These are phyloP conservation scores for Microbotryum lychnidis-dioicae DNA, from an alignment of 1,284 basidiomycete species.

Conservation along the genomic window DNA sequence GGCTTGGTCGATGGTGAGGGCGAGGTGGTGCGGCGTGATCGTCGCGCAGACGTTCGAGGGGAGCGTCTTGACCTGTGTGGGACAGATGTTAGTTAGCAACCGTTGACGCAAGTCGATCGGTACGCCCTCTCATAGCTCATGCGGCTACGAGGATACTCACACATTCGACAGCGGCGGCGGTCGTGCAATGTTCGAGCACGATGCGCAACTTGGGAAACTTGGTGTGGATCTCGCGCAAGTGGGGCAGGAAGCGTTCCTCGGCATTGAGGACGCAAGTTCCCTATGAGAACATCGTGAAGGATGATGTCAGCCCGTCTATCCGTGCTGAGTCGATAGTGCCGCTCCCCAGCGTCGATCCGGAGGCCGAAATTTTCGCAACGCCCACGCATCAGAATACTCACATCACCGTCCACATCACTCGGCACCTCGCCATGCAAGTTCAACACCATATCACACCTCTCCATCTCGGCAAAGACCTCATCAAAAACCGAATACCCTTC, in stretches of 20 bases:
- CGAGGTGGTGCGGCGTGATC: constrained; percentile 95
- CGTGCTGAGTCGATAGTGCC: not conserved
- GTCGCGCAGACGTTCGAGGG: constrained; percentile 88
- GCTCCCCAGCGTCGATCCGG: not conserved
- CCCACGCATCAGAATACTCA: constrained; percentile 41
- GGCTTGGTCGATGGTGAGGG: constrained; percentile 92
- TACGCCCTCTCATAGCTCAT: no score
- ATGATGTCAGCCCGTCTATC: not conserved
- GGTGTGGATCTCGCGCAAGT: constrained; percentile 71
- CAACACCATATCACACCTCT: constrained; percentile 84
- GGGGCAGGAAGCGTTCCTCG: constrained; percentile 80
- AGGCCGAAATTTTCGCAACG: not conserved
- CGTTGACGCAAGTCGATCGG: no score
- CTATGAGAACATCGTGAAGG: constrained; percentile 41
- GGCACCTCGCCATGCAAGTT: constrained; percentile 98
- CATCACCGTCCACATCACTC: constrained; percentile 63
- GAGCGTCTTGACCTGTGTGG: constrained; percentile 55
- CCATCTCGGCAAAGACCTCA: constrained; percentile 89
- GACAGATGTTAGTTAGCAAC: no score
- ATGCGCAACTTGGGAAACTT: constrained; percentile 89
- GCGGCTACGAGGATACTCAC: constrained; percentile 37
- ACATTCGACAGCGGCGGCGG: constrained; percentile 83
- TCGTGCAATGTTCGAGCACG: constrained; percentile 98
- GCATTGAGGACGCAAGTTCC: constrained; percentile 92
- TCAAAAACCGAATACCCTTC: constrained; percentile 95